Conservation (phyloP, 2,329 filamentous ascomycete species). For the Aspergillus sojae region DNA sequence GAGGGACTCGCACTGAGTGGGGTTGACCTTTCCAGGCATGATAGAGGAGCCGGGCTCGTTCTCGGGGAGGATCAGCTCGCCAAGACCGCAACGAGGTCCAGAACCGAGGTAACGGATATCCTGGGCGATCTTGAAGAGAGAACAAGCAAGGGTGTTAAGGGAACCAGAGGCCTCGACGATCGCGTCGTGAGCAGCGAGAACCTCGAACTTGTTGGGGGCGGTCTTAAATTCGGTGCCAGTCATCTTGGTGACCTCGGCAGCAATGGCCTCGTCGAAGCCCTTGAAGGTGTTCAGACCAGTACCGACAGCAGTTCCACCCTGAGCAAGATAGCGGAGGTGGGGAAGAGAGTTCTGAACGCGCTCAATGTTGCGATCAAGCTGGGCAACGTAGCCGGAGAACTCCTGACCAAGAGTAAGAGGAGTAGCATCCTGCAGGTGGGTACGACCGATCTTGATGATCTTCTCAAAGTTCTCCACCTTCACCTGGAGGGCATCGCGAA, state of each 20-base stretch:
- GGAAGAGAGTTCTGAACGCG: conserved; percentile 82
- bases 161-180: conserved; percentile 92
- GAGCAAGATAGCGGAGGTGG: conserved; percentile 82
- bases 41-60: conserved; percentile 98
- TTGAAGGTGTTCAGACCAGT: conserved; percentile 97
- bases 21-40: conserved; percentile 99
- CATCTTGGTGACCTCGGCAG: conserved; percentile 86
- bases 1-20: conserved; percentile 94
- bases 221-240: conserved; percentile 93
- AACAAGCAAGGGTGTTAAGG: conserved; percentile 88
- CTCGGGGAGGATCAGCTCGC: conserved; percentile 90
- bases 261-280: conserved; percentile 92
- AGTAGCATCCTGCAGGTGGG: conserved; percentile 95
- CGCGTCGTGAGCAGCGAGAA: conserved; percentile 92
- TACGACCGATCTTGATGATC: conserved; percentile 99
- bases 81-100: conserved; percentile 91
- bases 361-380: conserved; percentile 88
- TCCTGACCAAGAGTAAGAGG: conserved; percentile 94
- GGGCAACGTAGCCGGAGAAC: conserved; percentile 95
- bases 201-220: conserved; percentile 98
- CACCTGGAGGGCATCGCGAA: conserved; percentile 80
- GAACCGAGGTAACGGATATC: conserved; percentile 97
- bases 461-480: conserved; percentile 89
- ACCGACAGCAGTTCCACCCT: conserved; percentile 95
- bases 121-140: conserved; percentile 97